Percentiles rank a stretch among this genome's conserved stretches.
phyloP scores from a whole-genome alignment of 2,329 filamentous ascomycete species.

The Diplodia corticola region DNA sequence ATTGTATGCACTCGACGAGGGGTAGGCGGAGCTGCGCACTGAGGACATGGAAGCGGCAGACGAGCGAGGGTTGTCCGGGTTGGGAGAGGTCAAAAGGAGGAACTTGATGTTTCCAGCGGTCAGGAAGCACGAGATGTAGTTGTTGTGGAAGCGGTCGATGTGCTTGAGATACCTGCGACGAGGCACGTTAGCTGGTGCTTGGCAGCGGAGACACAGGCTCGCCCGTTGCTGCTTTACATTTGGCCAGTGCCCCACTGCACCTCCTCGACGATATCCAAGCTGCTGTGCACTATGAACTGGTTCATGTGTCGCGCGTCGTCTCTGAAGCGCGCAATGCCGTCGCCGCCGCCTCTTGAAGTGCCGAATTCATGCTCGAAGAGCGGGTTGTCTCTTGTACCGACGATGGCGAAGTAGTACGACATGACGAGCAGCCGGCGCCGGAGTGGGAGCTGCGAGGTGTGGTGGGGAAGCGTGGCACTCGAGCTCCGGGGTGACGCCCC shows the following conservation, averaged over 20 bases:
- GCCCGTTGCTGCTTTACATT: slow-evolving; percentile 58
- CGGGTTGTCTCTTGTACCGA: slow-evolving; percentile 92
- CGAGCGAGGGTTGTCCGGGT: slow-evolving; percentile 24
- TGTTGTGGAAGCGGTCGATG: slow-evolving; percentile 95
- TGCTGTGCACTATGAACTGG: slow-evolving; percentile 94
- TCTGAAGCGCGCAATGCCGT: slow-evolving; percentile 84
- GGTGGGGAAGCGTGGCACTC: not conserved
- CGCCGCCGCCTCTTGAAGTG: slow-evolving; percentile 91
- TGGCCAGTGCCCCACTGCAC: slow-evolving; percentile 87
- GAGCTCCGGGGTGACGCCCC: slow-evolving; percentile 6
- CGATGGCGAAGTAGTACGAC: slow-evolving; percentile 98
- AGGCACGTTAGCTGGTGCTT: slow-evolving; percentile 3
- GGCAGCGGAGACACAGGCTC: not conserved
- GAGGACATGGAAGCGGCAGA: slow-evolving; percentile 33
- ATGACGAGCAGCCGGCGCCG: slow-evolving; percentile 53
- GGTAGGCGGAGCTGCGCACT: slow-evolving; percentile 58
- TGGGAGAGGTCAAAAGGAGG: slow-evolving; percentile 84
- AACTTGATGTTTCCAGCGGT: slow-evolving; percentile 93
- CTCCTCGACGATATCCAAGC: slow-evolving; percentile 93
- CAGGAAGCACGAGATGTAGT: slow-evolving; percentile 91
- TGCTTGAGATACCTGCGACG: slow-evolving; percentile 83
- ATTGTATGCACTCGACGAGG: slow-evolving; percentile 65
- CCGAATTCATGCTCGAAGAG: slow-evolving; percentile 97
- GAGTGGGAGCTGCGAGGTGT: not conserved
- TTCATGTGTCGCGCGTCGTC: slow-evolving; percentile 91